Base-by-base conservation (phyloP, 2,329 filamentous ascomycete species). In the Aulographum hederae region DNA sequence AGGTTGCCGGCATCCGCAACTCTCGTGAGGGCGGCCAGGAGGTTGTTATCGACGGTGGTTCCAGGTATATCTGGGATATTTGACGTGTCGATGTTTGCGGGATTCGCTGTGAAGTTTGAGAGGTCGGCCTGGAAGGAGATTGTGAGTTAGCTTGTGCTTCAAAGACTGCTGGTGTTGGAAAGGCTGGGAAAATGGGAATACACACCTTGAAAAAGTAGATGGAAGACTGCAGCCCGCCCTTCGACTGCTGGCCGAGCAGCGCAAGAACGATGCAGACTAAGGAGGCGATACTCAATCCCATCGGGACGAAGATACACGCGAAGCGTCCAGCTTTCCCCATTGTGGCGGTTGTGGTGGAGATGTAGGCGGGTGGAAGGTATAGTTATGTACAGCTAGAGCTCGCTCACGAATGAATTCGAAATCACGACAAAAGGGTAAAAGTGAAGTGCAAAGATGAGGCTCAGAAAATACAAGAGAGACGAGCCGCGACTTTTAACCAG, bases 281-380 rank as follows among this genome's bases (percentile, higher is more conserved):
- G 36, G 78, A 76, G 39, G 67, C 78, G 44, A 89, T 58, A 14
- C 81, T 86, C 47, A 93, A 67, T 40, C 70, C 62, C 57, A 93
- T 84, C 37, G 86, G 86, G 61, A 84, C 62, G 56, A 79, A 69
- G 57, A 95, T 89, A 58, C 84, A 94, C 52, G 79, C 61, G 46
- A 86, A 71, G 48, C 86, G 72, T 43, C 81, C 85, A 48, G 69
- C 64, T 58, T 76, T 73, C 39, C 72, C 73, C 74, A 78, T 79
- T 20, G 39, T 61, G 44, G 43, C 43, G 41, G 40, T 34, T 6
- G 19, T 18, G 15, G 8, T 28, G 27, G 15, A 28, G 16, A 8
- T 28, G 8, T 28, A 28, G 21, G 21, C n/a, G 21, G 8, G 21
- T 25, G 21, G 8, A 25, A n/a, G 21, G 21, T 25, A n/a, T 8